These are phyloP conservation scores for Diaporthe citri DNA, from an alignment of 2,329 filamentous ascomycete genomes.

Conservation along the genomic window DNA sequence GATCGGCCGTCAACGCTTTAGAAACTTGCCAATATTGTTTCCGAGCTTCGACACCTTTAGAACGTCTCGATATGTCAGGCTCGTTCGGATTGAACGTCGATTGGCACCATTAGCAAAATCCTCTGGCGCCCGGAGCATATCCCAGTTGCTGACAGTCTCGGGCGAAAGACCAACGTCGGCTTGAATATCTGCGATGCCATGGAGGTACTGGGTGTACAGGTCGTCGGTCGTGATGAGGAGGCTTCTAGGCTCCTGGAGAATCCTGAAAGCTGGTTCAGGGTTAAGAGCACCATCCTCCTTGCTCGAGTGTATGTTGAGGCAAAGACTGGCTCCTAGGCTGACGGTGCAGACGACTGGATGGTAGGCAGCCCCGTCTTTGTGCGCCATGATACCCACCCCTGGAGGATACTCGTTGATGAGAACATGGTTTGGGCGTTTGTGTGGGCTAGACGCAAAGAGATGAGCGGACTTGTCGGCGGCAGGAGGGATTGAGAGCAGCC, in stretches of 20 bases:
- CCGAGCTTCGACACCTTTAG: constrained; percentile 82
- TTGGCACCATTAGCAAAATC: constrained; percentile 65
- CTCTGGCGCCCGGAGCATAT: constrained; percentile 66
- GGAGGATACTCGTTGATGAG: constrained; percentile 92
- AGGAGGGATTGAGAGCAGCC: constrained; percentile 64
- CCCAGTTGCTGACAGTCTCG: constrained; percentile 79
- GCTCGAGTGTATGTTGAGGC: constrained; percentile 80
- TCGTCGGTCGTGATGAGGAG: constrained; percentile 78
- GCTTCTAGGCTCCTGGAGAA: constrained; percentile 88
- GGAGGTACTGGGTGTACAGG: constrained; percentile 78
- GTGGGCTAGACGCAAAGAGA: constrained; percentile 75
- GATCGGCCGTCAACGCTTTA: constrained; percentile 53
- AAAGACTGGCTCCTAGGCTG: constrained; percentile 82
- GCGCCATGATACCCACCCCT: constrained; percentile 95
- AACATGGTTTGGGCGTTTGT: constrained; percentile 86
- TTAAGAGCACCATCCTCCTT: constrained; percentile 71
- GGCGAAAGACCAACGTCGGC: constrained; percentile 75
- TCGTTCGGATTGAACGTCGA: constrained; percentile 72
- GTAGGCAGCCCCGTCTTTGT: constrained; percentile 93
- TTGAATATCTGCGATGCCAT: constrained; percentile 77
- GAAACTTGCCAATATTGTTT: constrained; percentile 70
- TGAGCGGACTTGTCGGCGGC: constrained; percentile 43
- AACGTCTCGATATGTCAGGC: constrained; percentile 88
- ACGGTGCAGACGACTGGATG: constrained; percentile 91
- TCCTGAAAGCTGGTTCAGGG: constrained; percentile 62